These are phyloP conservation scores for Pterulicium gracile DNA, from an alignment of 1,284 basidiomycete species.

Conservation along the genomic window DNA sequence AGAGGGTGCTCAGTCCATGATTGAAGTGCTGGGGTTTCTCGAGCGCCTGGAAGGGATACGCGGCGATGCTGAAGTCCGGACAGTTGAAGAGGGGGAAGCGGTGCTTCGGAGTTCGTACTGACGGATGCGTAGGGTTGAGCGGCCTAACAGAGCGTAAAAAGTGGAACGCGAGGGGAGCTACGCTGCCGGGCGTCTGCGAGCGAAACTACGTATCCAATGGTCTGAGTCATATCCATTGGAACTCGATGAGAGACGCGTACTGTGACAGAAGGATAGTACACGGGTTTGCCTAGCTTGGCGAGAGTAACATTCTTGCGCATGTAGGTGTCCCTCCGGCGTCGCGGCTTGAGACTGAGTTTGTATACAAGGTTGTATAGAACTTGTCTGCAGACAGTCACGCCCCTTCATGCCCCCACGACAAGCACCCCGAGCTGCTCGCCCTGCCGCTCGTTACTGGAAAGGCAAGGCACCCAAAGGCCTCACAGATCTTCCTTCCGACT, in stretches of 20 bases:
- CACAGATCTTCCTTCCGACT: conserved; percentile 46
- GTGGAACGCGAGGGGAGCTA: not conserved
- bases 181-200: not conserved
- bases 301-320: not conserved
- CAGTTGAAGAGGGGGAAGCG: not conserved
- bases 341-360: too few species aligned
- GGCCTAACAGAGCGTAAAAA: not conserved
- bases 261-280: not conserved
- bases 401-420: conserved; percentile 34
- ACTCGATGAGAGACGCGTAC: not conserved
- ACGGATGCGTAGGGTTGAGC: not conserved
- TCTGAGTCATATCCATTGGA: too few species aligned
- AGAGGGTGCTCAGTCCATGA: not conserved
- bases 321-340: too few species aligned
- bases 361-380: too few species aligned
- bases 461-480: conserved; percentile 75
- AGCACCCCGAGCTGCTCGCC: conserved; percentile 57
- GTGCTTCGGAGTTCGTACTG: not conserved
- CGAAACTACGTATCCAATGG: too few species aligned
- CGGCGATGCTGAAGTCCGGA: not conserved
- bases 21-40: not conserved
- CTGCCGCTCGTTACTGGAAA: conserved; percentile 74
- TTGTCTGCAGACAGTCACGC: not conserved
- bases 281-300: not conserved
- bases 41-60: not conserved